Evolutionary conservation across 164 flowering plant genomes (phyloP), one percentile per base, ranked within the genome.

Genomic region (Sedum album): DNA sequence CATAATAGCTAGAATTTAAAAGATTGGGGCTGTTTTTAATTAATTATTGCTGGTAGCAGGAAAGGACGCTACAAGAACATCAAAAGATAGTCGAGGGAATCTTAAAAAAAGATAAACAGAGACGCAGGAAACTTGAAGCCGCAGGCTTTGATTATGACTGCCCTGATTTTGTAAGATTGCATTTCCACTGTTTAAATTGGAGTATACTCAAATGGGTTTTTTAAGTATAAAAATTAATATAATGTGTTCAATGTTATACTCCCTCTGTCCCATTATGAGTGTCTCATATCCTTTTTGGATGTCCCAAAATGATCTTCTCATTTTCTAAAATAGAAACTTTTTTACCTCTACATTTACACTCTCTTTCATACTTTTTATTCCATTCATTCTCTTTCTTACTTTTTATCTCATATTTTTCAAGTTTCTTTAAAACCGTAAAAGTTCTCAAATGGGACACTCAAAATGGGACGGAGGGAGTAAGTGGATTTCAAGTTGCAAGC

Each of bases 121-220:
- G 97, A 20, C 74, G 77, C 23, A 83, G 77, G 82, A 83, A 68
- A 77, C 87, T 93, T 33, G 84, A 82, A 73, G 93, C 87, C 70
- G 96, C 93, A 80, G 98, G 96, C 60, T 83, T 93, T 73, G 98
- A 93, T 53, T 93, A 86, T 69, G 88, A 83, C 44, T 87, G 90
- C 80, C 96, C 97, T 26, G 88, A 85, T 70, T 78, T 93, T 73
- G 97, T 93, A 82, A 88, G 95, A 67, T 67, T 35, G n/a, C 31
- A 21, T 42, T 23, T 55, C 26, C 26, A 25, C 6, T 55, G 31
- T 9, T 26, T 26, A 21, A 51, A n/a, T 51, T 3, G 38, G 38
- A 35, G 38, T 55, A 11, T 2, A 5, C 2, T 14, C 5, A 1
- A 55, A 25, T 55, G 31, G 61, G n/a, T n/a, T 26, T 25, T 25